These are phyloP conservation scores for Cyclotella choctawhatcheeana DNA, from an alignment of 108 stramenopile genomes.

Conservation along the genomic window DNA sequence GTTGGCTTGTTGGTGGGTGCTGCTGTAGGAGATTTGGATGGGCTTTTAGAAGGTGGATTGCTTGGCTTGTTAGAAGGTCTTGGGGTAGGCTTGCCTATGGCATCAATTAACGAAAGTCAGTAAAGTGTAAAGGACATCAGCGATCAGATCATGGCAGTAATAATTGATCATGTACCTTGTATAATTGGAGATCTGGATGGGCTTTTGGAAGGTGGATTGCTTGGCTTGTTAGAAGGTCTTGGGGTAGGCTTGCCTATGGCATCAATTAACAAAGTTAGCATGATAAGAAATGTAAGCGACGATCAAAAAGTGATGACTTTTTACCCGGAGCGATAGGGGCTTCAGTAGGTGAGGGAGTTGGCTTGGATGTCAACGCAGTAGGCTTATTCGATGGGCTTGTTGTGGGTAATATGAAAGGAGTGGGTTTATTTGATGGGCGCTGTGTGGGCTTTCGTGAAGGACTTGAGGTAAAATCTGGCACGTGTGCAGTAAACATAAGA, in stretches of 20 bases:
- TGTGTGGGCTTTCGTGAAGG: slow-evolving; percentile 2
- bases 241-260: too few relatives aligned
- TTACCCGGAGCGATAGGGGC: too few relatives aligned
- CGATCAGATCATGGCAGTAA: background rate
- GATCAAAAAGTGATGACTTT: too few relatives aligned
- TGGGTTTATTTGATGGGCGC: too few relatives aligned
- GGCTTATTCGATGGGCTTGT: background rate
- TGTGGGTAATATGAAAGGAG: too few relatives aligned
- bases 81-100: too few relatives aligned
- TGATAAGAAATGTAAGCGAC: too few relatives aligned
- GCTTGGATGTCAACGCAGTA: background rate
- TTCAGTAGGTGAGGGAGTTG: background rate
- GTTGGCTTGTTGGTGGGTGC: slow-evolving; percentile 1
- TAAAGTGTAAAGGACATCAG: too few relatives aligned
- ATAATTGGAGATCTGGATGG: background rate
- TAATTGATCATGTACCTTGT: background rate
- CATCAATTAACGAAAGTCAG: too few relatives aligned
- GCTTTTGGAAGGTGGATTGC: background rate
- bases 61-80: slow-evolving; percentile 1
- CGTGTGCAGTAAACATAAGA: background rate
- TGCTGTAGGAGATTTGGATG: slow-evolving; percentile 1
- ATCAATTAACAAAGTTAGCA: background rate
- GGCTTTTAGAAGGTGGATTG: background rate
- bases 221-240: background rate
- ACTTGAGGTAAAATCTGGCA: background rate